phyloP scores from a whole-genome alignment of 1,139 yeast species.

The Candida freyschussii region DNA sequence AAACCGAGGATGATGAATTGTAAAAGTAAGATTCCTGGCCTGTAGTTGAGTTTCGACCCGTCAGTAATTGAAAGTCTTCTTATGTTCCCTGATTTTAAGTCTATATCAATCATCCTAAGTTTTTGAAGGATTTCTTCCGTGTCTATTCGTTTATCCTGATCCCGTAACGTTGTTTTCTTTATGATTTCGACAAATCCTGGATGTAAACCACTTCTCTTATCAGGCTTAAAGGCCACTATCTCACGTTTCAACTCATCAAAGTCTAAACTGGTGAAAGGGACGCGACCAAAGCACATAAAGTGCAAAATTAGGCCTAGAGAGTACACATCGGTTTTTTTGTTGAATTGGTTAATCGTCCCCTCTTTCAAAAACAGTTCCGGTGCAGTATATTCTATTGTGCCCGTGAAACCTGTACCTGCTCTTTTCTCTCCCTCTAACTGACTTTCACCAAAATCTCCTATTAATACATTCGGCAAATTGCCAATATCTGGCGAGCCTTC shows the following conservation, averaged over 20 bases:
- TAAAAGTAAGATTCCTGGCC: background rate
- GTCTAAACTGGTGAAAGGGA: conserved; percentile 52
- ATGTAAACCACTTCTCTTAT: conserved; percentile 34
- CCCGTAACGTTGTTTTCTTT: conserved; percentile 30
- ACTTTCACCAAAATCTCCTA: conserved; percentile 90
- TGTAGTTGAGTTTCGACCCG: background rate
- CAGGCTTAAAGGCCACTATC: conserved; percentile 33
- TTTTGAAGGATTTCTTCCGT: conserved; percentile 36
- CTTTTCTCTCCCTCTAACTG: conserved; percentile 60
- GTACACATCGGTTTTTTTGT: conserved; percentile 71
- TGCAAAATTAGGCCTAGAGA: conserved; percentile 79
- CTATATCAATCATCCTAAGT: no score
- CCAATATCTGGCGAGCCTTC: conserved; percentile 13
- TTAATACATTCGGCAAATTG: conserved; percentile 60
- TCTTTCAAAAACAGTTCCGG: conserved; percentile 57
- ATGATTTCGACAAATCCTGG: conserved; percentile 37
- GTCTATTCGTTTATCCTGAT: conserved; percentile 39
- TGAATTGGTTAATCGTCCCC: conserved; percentile 36
- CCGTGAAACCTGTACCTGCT: conserved; percentile 70
- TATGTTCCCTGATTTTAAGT: no score
- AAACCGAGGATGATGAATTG: background rate
- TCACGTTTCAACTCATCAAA: conserved; percentile 37
- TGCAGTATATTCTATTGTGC: conserved; percentile 82
- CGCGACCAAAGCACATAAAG: conserved; percentile 61
- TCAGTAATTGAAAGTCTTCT: conserved; percentile 7